These are phyloP conservation scores for Wickerhamiella pararugosa DNA, from an alignment of 1,139 yeast genomes.

Conservation along the genomic window DNA sequence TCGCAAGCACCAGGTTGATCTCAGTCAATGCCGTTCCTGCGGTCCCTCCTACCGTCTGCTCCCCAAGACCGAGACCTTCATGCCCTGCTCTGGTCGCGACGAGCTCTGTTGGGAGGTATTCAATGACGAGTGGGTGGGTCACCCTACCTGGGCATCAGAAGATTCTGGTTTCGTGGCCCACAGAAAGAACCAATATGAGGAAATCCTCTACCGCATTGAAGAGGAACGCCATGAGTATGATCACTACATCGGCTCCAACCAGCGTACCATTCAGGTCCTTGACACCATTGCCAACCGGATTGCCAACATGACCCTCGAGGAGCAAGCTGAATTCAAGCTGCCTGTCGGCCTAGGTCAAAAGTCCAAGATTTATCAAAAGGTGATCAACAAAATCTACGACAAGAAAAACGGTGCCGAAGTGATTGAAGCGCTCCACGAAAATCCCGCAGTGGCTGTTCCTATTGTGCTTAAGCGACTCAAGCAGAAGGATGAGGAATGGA, in stretches of 20 bases:
- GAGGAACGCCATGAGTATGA: constrained; percentile 97
- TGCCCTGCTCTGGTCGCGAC: constrained; percentile 98
- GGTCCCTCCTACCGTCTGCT: constrained; percentile 90
- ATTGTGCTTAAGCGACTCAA: constrained; percentile 79
- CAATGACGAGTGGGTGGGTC: constrained; percentile 98
- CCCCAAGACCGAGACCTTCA: constrained; percentile 87
- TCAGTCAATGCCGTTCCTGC: constrained; percentile 57
- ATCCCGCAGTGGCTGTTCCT: constrained; percentile 91
- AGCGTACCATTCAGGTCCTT: constrained; percentile 85
- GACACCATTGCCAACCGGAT: constrained; percentile 92
- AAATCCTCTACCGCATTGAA: constrained; percentile 83
- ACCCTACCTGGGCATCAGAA: constrained; percentile 99
- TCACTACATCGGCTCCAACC: constrained; percentile 84
- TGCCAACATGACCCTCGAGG: constrained; percentile 85
- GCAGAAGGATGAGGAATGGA: constrained; percentile 98
- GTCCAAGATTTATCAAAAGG: constrained; percentile 87
- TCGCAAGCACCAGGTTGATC: constrained; percentile 80
- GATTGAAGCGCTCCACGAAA: constrained; percentile 86
- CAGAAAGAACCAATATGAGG: constrained; percentile 94
- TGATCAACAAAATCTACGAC: constrained; percentile 81
- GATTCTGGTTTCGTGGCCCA: constrained; percentile 97
- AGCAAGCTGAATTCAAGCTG: constrained; percentile 67
- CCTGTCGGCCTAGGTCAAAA: constrained; percentile 92
- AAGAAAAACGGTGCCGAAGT: constrained; percentile 93
- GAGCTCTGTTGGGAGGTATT: constrained; percentile 99